These are phyloP conservation scores for Penicillium paradoxum DNA, from an alignment of 495 filamentous ascomycete genomes.

Conservation along the genomic window DNA sequence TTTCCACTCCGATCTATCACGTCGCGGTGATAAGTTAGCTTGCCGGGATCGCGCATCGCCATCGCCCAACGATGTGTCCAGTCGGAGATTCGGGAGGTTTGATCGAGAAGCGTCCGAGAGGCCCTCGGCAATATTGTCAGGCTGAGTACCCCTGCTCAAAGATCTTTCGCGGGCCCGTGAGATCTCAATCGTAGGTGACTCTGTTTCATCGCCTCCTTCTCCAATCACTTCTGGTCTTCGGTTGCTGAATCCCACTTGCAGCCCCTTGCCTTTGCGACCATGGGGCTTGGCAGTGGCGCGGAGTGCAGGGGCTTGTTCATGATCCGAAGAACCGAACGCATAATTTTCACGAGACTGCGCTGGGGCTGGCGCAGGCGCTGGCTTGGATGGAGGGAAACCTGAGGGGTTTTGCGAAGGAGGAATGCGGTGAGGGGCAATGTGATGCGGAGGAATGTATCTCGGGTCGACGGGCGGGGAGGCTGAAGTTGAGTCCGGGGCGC, in stretches of 20 bases:
- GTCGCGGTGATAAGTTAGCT: constrained; percentile 9
- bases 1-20: constrained; percentile 19
- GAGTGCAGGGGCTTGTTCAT: not conserved
- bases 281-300: constrained; percentile 9
- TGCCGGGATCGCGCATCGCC: constrained; percentile 12
- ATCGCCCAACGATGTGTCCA: constrained; percentile 39
- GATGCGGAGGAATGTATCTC: constrained; percentile 14
- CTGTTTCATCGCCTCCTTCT: constrained; percentile 79
- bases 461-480: constrained; percentile 15
- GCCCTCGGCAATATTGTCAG: constrained; percentile 9
- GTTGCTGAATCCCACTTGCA: constrained; percentile 67
- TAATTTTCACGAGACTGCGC: constrained; percentile 14
- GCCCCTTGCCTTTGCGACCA: constrained; percentile 49
- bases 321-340: constrained; percentile 14
- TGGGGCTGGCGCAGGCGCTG: constrained; percentile 4
- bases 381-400: constrained; percentile 12
- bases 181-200: constrained; percentile 63
- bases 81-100: constrained; percentile 25
- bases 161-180: constrained; percentile 46
- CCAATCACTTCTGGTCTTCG: constrained; percentile 72
- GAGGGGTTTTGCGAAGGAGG: constrained; percentile 25
- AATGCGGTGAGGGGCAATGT: constrained; percentile 17
- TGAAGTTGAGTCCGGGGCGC: constrained; percentile 3
- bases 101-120: constrained; percentile 14
- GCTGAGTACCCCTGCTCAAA: constrained; percentile 22